Conservation (phyloP, 306 rosid species). For the Dalbergia cochinchinensis region DNA sequence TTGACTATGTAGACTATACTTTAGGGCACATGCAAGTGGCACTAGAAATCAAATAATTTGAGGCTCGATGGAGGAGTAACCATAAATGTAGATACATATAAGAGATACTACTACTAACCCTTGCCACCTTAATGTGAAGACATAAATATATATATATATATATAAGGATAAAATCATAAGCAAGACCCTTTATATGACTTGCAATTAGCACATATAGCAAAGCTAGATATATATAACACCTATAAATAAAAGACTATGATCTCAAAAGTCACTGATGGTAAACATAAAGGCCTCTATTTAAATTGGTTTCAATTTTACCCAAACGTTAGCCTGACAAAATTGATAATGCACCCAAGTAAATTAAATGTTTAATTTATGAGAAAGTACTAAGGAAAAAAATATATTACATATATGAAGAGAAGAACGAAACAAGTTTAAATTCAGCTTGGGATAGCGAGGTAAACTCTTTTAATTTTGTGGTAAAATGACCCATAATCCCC, state of each 20-base stretch:
- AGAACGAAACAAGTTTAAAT: constrained; percentile 13
- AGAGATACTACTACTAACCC: not conserved
- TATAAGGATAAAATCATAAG: not conserved
- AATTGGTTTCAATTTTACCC: not conserved
- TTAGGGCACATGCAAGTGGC: constrained; percentile 41
- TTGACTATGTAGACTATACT: constrained; percentile 26
- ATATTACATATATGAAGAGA: not conserved
- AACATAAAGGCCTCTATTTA: not conserved
- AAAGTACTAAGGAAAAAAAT: not conserved
- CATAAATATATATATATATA: too few relatives aligned
- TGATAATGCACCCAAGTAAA: not conserved
- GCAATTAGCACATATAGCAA: not conserved
- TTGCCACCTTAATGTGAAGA: not conserved
- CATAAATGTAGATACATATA: not conserved
- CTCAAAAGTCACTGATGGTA: not conserved
- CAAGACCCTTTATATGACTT: not conserved
- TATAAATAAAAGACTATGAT: not conserved
- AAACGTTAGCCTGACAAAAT: constrained; percentile 5
- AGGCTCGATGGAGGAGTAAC: not conserved
- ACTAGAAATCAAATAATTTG: constrained; percentile 6
- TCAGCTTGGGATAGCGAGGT: constrained; percentile 26
- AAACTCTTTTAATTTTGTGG: constrained; percentile 13
- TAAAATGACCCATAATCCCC: constrained; percentile 16
- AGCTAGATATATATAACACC: not conserved
- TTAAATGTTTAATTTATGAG: constrained; percentile 19